Percentiles rank a stretch among this genome's conserved stretches.
Evolutionary conservation across 208 protist species (phyloP).

Genomic region (Polymyxa betae): DNA sequence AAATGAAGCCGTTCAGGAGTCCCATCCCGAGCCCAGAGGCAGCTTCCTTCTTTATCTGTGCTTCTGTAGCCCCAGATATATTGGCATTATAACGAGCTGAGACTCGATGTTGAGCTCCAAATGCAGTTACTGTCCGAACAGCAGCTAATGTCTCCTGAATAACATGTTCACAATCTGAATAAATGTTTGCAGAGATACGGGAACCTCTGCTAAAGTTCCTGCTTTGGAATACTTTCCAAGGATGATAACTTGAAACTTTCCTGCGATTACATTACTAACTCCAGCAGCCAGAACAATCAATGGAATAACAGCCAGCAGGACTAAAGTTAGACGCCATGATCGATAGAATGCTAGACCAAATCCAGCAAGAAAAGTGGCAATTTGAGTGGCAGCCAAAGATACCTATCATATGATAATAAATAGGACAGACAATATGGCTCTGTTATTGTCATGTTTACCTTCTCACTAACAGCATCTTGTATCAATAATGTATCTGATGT

Average conservation of each 20-base stretch:
- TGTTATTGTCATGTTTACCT: no score
- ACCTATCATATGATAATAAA: background rate
- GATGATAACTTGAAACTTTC: background rate
- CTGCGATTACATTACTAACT: background rate
- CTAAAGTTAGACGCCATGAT: slow-evolving; percentile 4
- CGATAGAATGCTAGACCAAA: slow-evolving; percentile 17
- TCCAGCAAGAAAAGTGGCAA: slow-evolving; percentile 4
- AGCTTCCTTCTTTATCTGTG: background rate
- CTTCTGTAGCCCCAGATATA: background rate
- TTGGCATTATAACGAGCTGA: background rate
- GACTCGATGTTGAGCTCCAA: background rate
- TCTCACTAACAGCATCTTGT: slow-evolving; percentile 34
- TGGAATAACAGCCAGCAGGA: slow-evolving; percentile 32
- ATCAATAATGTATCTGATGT: slow-evolving; percentile 13
- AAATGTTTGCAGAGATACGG: background rate
- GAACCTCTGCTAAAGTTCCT: background rate
- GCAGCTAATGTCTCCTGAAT: slow-evolving; percentile 13
- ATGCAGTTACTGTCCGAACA: slow-evolving; percentile 31
- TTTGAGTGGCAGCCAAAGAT: background rate
- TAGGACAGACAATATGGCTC: background rate
- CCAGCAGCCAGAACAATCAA: background rate
- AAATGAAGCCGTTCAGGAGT: background rate
- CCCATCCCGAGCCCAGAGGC: background rate
- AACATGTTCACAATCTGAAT: background rate
- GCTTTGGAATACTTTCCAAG: background rate